These are phyloP conservation scores for Arabidopsis lyrata DNA, from an alignment of 441 rosid species.

Conservation along the genomic window DNA sequence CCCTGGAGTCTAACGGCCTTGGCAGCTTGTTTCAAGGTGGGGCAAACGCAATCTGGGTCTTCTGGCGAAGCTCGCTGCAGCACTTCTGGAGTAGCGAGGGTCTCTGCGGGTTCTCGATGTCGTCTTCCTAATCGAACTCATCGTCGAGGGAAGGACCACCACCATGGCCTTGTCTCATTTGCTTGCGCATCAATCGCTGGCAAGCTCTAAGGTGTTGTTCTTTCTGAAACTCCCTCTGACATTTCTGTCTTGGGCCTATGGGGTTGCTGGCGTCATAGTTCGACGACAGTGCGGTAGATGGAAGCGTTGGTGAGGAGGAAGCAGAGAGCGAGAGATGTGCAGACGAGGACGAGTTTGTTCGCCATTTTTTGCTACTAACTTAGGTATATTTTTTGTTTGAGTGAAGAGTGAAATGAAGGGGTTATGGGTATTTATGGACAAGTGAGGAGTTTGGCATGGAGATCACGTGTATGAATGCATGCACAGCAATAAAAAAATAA, in stretches of 20 bases:
- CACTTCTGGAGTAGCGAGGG: not conserved
- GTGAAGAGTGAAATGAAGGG: constrained; percentile 17
- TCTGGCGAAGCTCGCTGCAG: constrained; percentile 39
- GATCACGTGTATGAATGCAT: constrained; percentile 35
- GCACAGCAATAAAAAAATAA: not conserved
- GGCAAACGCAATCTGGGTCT: constrained; percentile 34
- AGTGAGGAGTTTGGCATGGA: constrained; percentile 29
- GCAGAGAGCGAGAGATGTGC: constrained; percentile 33
- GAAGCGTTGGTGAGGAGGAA: constrained; percentile 42
- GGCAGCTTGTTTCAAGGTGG: constrained; percentile 30
- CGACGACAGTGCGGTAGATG: constrained; percentile 43
- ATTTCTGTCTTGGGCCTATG: not conserved
- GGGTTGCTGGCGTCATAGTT: constrained; percentile 22
- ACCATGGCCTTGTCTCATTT: not conserved
- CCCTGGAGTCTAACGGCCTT: constrained; percentile 20
- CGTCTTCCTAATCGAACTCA: constrained; percentile 29
- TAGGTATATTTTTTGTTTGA: constrained; percentile 15
- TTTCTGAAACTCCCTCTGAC: constrained; percentile 31
- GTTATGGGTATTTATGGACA: constrained; percentile 4
- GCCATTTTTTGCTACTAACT: constrained; percentile 33
- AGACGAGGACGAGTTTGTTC: constrained; percentile 28
- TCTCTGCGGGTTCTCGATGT: constrained; percentile 4
- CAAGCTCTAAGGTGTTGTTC: constrained; percentile 19
- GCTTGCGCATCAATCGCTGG: constrained; percentile 20
- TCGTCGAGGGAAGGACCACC: not conserved